Evolutionary conservation across 148 eudicot genomes (phyloP), one percentile per base, ranked within the genome.

Genomic region (Fagopyrum tataricum): DNA sequence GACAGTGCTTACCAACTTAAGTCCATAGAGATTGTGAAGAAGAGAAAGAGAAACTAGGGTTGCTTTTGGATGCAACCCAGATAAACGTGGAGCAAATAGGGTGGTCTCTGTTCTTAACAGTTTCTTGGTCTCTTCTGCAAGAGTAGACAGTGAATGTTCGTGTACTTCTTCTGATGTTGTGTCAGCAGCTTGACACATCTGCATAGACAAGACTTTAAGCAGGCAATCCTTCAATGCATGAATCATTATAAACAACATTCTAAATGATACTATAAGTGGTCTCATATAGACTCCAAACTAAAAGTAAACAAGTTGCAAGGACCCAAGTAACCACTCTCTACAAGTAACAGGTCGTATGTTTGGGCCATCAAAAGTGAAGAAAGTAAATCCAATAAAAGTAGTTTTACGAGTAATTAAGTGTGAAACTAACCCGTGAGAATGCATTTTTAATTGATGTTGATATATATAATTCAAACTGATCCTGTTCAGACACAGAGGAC

Each of bases 1-100:
- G 53, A 53, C 77, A 67, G 64, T 44, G 66, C 89, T 79, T 84
- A 96, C 99, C 90, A 92, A 83, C 81, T 92, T 96, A 79, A 82
- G 80, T 37, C 96, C 99, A 76, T 92, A 96, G 77, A 92, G 90
- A 79, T 89, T 92, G 84, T 96, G 99, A 48, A 92, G 84, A 75
- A 96, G 94, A 82, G 94, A 96, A 70, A 91, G 86, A 52, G 97
- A 90, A 80, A 92, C 83, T 75, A 87, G 83, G 77, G 82, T 77
- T 76, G 91, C 89, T 79, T 85, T 91, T 42, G 88, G 84, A 85
- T 90, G 85, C 87, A 97, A 86, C 74, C 76, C 87, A 73, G 96
- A 85, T 83, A 96, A 83, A 71, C 87, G 80, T 66, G 99, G 99
- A 81, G 83, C 79, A 77, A 86, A 92, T 61, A 86, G 73, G 70